Base-by-base conservation (phyloP, 108 stramenopile species). In the Skeletonema grethae region DNA sequence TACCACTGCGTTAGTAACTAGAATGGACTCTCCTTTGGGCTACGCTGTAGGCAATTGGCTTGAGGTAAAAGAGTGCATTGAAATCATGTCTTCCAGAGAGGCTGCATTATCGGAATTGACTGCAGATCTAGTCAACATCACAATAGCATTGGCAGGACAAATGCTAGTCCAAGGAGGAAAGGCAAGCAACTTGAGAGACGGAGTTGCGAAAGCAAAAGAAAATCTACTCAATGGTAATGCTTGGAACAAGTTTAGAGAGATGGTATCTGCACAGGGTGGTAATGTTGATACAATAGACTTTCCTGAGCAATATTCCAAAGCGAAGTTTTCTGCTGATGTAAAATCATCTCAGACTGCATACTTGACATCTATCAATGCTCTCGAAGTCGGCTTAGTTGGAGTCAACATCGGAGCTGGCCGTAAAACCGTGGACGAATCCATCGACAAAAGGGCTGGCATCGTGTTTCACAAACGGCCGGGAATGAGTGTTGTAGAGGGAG, bases 221-320 rank as follows among this genome's bases (percentile, higher is more conserved):
- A 73, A 75, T 31, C 66, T 95, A 55, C 35, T 83, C 9, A 82
- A 77, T 28, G 91, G 94, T 9, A 75, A 82, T 48, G 91, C 82
- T 10, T 82, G 84, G 35, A 56, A 63, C n/a, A 92, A 84, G 53
- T 90, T 90, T 66, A 70, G 72, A 18, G 82, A 87, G 58, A 92
- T 95, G 88, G 87, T 92, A 1, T 22, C 61, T 50, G 90, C 90
- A 6, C 94, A 95, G 70, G 94, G 91, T 8, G 94, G 89, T 16
- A 87, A 88, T 71, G 59, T 84, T 38, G 56, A 66, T 3, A 76
- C 61, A 25, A 45, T 82, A 10, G 86, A 71, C 34, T 31, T 72
- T 35, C 71, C 73, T 3, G 57, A 73, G 34, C 39, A 24, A 20
- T 82, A 82, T 70, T 70, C 86, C 9, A 16, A 65, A 15, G 70